Conservation (phyloP, 768 basidiomycete species). For the Xerocomus potaroensis region DNA sequence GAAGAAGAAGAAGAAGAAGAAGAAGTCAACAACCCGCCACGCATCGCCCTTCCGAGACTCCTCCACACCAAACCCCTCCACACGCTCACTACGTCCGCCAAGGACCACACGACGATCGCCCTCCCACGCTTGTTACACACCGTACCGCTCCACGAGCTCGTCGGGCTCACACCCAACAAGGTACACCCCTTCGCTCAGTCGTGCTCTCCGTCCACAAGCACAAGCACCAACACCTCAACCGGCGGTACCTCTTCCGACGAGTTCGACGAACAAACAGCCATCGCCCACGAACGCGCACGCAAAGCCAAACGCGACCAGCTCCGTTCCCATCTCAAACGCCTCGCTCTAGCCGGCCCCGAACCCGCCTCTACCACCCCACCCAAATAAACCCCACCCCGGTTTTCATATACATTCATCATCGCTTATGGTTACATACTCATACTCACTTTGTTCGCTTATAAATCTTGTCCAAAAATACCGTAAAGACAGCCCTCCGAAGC, state of each 20-base stretch:
- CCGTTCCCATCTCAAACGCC: conserved; percentile 7
- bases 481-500: conserved; percentile 69
- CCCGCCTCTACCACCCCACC: not conserved
- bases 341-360: conserved; percentile 7
- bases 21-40: too few relatives aligned
- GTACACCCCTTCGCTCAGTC: not conserved
- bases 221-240: too few relatives aligned
- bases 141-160: too few relatives aligned
- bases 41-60: too few relatives aligned
- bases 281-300: conserved; percentile 6
- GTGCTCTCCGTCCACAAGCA: too few relatives aligned
- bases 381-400: too few relatives aligned
- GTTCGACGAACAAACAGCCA: too few relatives aligned
- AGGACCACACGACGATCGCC: not conserved
- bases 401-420: too few relatives aligned
- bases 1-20: too few relatives aligned
- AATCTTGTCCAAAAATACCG: conserved; percentile 86
- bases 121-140: not conserved
- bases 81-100: too few relatives aligned
- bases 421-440: too few relatives aligned
- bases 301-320: conserved; percentile 9
- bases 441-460: conserved; percentile 61
- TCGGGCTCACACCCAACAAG: not conserved
- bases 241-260: not conserved
- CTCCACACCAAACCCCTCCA: too few relatives aligned